phyloP scores from a whole-genome alignment of 2,329 filamentous ascomycete species.

The Ramichloridium luteum region DNA sequence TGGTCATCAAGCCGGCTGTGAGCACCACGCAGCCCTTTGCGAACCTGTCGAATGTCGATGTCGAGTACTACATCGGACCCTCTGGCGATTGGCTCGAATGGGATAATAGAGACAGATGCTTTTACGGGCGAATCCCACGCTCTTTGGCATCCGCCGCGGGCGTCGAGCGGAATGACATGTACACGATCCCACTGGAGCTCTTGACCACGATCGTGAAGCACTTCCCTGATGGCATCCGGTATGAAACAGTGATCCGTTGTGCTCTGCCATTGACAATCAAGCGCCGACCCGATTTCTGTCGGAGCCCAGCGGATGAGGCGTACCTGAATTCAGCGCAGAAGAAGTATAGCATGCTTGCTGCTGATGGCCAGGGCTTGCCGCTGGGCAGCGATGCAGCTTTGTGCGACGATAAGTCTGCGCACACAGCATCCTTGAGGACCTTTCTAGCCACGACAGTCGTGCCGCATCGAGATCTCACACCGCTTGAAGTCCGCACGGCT shows the following conservation, averaged over 20 bases:
- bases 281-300: constrained; percentile 13
- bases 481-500: neutral
- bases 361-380: neutral
- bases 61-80: constrained; percentile 12
- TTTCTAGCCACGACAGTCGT: neutral
- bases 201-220: constrained; percentile 9
- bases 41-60: constrained; percentile 4
- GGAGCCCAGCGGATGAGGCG: neutral
- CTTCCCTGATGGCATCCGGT: constrained; percentile 11
- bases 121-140: constrained; percentile 12
- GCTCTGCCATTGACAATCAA: constrained; percentile 16
- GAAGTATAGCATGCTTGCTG: neutral
- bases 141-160: constrained; percentile 10
- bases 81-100: constrained; percentile 11
- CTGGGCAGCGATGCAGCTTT: too few species aligned
- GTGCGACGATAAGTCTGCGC: too few species aligned
- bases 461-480: neutral
- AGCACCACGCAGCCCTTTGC: constrained; percentile 4
- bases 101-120: constrained; percentile 8
- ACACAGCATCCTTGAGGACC: too few species aligned
- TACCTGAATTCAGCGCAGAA: constrained; percentile 7
- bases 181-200: constrained; percentile 16
- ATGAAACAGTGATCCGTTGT: constrained; percentile 14
- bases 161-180: constrained; percentile 12
- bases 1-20: constrained; percentile 10